Base-by-base conservation (phyloP, 495 filamentous ascomycete genomes). In the Trichodelitschia bisporula region DNA sequence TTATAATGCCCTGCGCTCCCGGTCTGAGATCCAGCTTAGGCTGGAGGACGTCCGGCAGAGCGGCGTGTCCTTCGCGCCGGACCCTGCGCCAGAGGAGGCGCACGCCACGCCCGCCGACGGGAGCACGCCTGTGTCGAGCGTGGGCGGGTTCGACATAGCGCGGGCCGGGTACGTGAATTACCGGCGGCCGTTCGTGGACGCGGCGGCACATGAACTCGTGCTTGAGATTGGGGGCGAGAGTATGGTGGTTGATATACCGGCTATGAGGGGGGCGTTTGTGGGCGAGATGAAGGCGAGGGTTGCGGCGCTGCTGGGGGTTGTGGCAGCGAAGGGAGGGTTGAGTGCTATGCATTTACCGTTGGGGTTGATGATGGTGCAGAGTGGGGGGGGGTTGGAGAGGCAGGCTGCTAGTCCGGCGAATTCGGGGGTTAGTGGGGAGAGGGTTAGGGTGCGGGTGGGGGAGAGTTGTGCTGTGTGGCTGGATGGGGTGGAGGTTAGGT, bases 41-140 rank as follows among this genome's bases (percentile, higher is more conserved):
- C 54, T 97, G 6, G 68, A 83, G 40, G 79, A 97, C 40, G 64
- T 97, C 5, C 64, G 79, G 16, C 79, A 84, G 35, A 77, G 72
- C 3, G 82, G 83, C 3, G 59, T 93, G 24, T 66, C 69, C 3
- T 62, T 86, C 33, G 11, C 15, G 2, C 40, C 43, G 6, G 67
- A 77, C 25, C 3, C 30, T 9, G 31, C 24, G 3, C 15, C 33
- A 11, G 27, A 20, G 18, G 19, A 19, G 13, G 17, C 2, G 13
- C 11, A 29, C 27, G n/a, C 8, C 25, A 23, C 32, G 32, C 37
- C 45, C 32, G 29, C 40, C 5, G 37, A 13, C 1, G 13, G 24
- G 4, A 18, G 28, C 6, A 19, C 9, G 26, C 26, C 26, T 16
- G 15, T 16, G 10, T 29, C 26, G 10, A 24, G 6, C 6, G 21